Evolutionary conservation across 2,329 filamentous ascomycete genomes (phyloP).

Genomic region (Calcarisporium arbuscula): DNA sequence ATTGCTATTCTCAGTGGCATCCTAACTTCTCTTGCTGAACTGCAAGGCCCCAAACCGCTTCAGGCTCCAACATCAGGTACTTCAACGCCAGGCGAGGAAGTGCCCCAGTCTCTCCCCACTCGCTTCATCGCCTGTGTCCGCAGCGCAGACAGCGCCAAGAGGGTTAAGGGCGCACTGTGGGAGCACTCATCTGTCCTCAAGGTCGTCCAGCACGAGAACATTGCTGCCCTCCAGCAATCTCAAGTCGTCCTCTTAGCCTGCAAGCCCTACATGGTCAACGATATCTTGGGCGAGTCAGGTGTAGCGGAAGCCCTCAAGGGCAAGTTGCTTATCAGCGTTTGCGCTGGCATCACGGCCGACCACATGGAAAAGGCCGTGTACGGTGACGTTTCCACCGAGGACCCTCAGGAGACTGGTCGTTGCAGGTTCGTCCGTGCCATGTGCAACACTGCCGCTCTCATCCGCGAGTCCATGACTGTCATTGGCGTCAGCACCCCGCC

Average conservation of each 20-base stretch:
- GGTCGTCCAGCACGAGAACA: constrained; percentile 66
- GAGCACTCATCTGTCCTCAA: constrained; percentile 56
- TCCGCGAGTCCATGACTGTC: constrained; percentile 77
- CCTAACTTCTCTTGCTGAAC: constrained; percentile 58
- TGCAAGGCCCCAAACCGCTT: constrained; percentile 39
- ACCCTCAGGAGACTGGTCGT: constrained; percentile 37
- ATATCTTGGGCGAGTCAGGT: constrained; percentile 60
- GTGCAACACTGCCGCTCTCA: constrained; percentile 76
- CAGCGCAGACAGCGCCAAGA: constrained; percentile 60
- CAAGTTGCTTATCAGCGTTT: constrained; percentile 77
- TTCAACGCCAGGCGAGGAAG: constrained; percentile 38
- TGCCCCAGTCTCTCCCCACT: constrained; percentile 56
- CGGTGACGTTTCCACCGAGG: constrained; percentile 41
- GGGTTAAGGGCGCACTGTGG: constrained; percentile 59
- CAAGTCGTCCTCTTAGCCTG: constrained; percentile 74
- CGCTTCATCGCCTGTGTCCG: constrained; percentile 79
- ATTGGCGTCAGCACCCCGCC: constrained; percentile 59
- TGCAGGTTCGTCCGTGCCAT: constrained; percentile 71
- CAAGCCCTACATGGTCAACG: constrained; percentile 69
- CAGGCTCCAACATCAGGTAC: constrained; percentile 35
- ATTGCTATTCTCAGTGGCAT: constrained; percentile 79
- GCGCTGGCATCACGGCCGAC: constrained; percentile 65
- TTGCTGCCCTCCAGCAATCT: constrained; percentile 57
- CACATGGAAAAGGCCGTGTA: constrained; percentile 63
- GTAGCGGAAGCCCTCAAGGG: constrained; percentile 68